phyloP scores from a whole-genome alignment of 139 green algal species.

The Yamagishiella unicocca region DNA sequence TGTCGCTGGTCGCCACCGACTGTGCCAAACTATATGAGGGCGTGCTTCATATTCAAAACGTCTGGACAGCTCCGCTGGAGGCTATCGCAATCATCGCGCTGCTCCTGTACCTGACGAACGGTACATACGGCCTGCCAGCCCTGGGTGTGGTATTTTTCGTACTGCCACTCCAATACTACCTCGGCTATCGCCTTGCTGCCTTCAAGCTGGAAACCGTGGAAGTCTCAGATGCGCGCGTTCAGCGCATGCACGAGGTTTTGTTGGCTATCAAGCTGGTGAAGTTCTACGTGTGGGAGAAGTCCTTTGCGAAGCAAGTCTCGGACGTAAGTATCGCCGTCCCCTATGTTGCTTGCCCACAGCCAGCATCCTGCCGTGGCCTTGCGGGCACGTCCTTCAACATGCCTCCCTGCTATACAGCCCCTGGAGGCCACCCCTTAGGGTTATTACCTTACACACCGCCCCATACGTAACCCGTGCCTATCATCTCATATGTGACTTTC shows the following conservation, averaged over 20 bases:
- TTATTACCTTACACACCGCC: too few species aligned
- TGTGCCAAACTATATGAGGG: constrained; percentile 77
- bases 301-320: constrained; percentile 68
- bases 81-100: constrained; percentile 73
- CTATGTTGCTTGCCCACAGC: too few species aligned
- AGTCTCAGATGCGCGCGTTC: constrained; percentile 67
- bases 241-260: constrained; percentile 71
- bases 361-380: too few species aligned
- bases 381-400: too few species aligned
- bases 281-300: constrained; percentile 78
- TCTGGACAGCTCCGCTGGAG: constrained; percentile 78
- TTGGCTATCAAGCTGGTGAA: constrained; percentile 82
- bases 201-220: constrained; percentile 73
- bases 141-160: constrained; percentile 68
- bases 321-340: constrained; percentile 49
- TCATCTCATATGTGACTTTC: too few species aligned
- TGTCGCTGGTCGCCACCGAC: constrained; percentile 75
- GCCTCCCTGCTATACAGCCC: too few species aligned
- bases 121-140: constrained; percentile 69
- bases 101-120: constrained; percentile 67
- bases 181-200: constrained; percentile 70
- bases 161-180: constrained; percentile 68
- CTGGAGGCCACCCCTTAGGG: too few species aligned
- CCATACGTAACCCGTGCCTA: too few species aligned
- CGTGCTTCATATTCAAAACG: constrained; percentile 74